Evolutionary conservation across 2,329 filamentous ascomycete genomes (phyloP), one percentile per base, ranked within the genome.

Genomic region (Aspergillus caelatus): DNA sequence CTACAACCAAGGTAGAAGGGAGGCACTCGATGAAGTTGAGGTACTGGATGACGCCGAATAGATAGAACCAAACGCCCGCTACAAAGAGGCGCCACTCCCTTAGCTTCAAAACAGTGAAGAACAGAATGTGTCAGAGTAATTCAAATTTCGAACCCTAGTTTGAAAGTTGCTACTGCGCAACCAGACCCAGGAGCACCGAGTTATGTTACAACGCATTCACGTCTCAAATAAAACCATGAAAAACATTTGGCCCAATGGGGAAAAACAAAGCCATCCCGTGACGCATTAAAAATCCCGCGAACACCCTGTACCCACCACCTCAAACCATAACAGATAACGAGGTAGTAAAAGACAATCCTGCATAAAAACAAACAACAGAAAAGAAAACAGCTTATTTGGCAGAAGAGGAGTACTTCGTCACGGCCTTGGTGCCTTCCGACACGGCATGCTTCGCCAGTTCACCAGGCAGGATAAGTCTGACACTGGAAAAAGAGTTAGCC

Each of bases 351-450:
- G 72, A 80, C 77, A 78, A 78, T 76, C 72, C 73, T 72, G 70
- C 81, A 80, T 87, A 86, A 86, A 86, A 82, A 81, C 76, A 83
- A 79, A 80, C 3, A 80, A 87, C 85, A 86, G 85, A 87, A 83
- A 80, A 80, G 77, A 81, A 75, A 77, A 74, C 76, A 76, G 77
- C 83, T 88, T 97, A 98, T 93, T 98, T 99, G 84, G 94, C 95
- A 79, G 94, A 97, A 65, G 94, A 97, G 74, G 94, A 98, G 89
- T 98, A 99, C 90, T 99, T 99, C 88, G 95, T 99, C 75, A 99
- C 95, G 63, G 95, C 95, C 92, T 99, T 99, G 82, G 95, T 99
- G 79, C 95, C 95, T 86, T 99, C 95, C 75, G 95, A 99, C 56
- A 99, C 95, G 73, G 95, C 95, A 85, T 99, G 95, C 91, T 99